phyloP scores from a whole-genome alignment of 2,329 filamentous ascomycete genomes.

The Aspergillus sojae region DNA sequence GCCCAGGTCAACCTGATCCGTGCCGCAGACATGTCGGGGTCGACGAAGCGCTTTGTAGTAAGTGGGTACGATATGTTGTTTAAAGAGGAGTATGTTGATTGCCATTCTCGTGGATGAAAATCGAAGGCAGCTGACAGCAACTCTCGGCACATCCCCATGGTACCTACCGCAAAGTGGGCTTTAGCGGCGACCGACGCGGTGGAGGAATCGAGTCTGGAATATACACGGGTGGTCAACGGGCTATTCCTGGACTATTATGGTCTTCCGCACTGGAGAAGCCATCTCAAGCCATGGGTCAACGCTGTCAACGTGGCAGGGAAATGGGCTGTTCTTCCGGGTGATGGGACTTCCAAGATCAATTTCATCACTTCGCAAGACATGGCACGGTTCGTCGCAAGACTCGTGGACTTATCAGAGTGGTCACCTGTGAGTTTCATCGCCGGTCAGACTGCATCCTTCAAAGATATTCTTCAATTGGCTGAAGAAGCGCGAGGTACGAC shows the following conservation, averaged over 20 bases:
- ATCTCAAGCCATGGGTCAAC: conserved; percentile 9
- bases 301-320: not conserved
- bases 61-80: conserved; percentile 9
- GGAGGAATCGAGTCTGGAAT: not conserved
- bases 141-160: not conserved
- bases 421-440: not conserved
- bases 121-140: too few species aligned
- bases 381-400: conserved; percentile 5
- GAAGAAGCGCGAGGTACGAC: not conserved
- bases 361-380: conserved; percentile 9
- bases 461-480: not conserved
- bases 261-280: conserved; percentile 2
- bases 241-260: conserved; percentile 8
- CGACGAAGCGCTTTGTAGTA: conserved; percentile 5
- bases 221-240: conserved; percentile 6
- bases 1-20: conserved; percentile 7
- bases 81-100: not conserved
- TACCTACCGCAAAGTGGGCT: conserved; percentile 5
- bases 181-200: not conserved
- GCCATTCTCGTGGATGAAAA: not conserved
- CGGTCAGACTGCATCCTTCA: not conserved
- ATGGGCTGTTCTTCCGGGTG: conserved; percentile 5
- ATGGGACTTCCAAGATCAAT: not conserved
- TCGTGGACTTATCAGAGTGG: conserved; percentile 7
- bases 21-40: not conserved